Evolutionary conservation across 1,284 basidiomycete genomes (phyloP).

Genomic region (Melampsora abietis-canadensis): DNA sequence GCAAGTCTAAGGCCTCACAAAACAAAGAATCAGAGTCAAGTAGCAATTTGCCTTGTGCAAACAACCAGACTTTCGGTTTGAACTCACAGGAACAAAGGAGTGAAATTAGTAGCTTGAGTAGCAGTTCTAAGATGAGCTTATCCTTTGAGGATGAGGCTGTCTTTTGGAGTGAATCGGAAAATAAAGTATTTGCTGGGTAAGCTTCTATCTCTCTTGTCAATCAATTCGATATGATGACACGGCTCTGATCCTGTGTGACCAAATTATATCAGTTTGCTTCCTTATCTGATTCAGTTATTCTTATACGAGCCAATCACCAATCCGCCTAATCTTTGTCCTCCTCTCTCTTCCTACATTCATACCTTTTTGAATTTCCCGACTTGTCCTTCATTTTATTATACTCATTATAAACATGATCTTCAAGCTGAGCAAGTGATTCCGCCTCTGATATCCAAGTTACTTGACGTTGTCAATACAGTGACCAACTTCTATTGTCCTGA

Average conservation of each 20-base stretch:
- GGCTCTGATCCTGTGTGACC: background rate
- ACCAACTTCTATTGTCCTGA: slow-evolving; percentile 24
- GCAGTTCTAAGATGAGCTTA: no score
- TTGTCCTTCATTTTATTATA: slow-evolving; percentile 8
- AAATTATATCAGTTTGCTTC: slow-evolving; percentile 18
- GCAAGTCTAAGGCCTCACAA: background rate
- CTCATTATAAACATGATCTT: background rate
- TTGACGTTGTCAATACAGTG: slow-evolving; percentile 13
- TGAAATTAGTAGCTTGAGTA: no score
- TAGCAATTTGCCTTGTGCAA: no score
- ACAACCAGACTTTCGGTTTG: no score
- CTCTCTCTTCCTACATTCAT: slow-evolving; percentile 26
- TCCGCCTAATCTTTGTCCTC: slow-evolving; percentile 26
- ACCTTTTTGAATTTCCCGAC: slow-evolving; percentile 35
- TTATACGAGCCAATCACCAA: slow-evolving; percentile 2
- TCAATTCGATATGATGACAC: no score
- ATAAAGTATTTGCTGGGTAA: slow-evolving; percentile 29
- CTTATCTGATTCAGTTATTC: slow-evolving; percentile 24
- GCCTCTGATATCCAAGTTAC: slow-evolving; percentile 19
- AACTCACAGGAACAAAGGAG: no score
- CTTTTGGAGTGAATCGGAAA: slow-evolving; percentile 9
- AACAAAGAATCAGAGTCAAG: no score
- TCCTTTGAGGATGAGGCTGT: no score
- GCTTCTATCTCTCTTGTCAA: background rate
- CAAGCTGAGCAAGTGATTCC: slow-evolving; percentile 7